Percentiles rank a stretch among this genome's conserved stretches.
Evolutionary conservation across 495 filamentous ascomycete species (phyloP).

Genomic region (Podospora anserina): DNA sequence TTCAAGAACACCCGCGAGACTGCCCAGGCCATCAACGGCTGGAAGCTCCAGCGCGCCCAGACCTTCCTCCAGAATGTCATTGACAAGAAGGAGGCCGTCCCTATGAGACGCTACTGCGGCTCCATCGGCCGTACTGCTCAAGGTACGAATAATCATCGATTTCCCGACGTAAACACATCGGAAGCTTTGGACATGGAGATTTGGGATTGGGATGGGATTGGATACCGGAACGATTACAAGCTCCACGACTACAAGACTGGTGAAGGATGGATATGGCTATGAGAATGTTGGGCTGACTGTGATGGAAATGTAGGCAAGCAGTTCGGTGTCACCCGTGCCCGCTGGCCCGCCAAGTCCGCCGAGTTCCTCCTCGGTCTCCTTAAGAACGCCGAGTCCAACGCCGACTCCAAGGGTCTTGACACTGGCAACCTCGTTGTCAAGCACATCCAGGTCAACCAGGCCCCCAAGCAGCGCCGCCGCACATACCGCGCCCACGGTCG

Average conservation of each 20-base stretch:
- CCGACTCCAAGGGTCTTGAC: constrained; percentile 98
- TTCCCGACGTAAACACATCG: neutral
- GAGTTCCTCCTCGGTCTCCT: constrained; percentile 95
- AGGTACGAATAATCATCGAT: constrained; percentile 65
- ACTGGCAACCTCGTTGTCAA: constrained; percentile 93
- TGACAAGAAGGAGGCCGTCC: constrained; percentile 92
- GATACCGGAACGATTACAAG: neutral
- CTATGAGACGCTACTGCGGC: constrained; percentile 93
- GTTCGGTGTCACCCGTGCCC: constrained; percentile 93
- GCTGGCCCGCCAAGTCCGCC: constrained; percentile 99
- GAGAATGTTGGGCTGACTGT: constrained; percentile 28
- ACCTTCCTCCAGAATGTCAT: constrained; percentile 95
- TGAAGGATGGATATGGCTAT: neutral
- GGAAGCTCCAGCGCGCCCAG: constrained; percentile 93
- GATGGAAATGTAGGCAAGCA: constrained; percentile 74
- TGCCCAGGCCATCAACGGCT: constrained; percentile 97
- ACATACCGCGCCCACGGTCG: constrained; percentile 99
- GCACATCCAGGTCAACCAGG: constrained; percentile 99
- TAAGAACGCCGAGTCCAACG: constrained; percentile 99
- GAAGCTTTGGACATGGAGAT: neutral
- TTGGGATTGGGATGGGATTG: constrained; percentile 6
- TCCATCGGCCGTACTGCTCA: constrained; percentile 90
- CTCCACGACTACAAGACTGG: neutral
- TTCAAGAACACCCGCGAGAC: constrained; percentile 99
- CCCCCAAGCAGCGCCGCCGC: constrained; percentile 93